phyloP scores from a whole-genome alignment of 2,329 filamentous ascomycete species.

The Teratosphaeria nubilosa region DNA sequence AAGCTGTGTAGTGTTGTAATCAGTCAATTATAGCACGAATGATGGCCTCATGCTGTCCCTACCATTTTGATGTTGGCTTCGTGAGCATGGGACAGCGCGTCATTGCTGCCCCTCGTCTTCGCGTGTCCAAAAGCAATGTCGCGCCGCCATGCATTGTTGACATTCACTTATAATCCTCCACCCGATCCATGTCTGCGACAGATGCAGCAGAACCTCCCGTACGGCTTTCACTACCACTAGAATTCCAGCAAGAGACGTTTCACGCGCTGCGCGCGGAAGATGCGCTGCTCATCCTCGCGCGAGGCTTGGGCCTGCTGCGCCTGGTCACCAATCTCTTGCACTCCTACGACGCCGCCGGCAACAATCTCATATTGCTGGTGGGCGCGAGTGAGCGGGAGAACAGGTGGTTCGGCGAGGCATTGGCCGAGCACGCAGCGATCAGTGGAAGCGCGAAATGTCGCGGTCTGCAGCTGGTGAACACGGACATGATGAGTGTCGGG shows the following conservation, averaged over 20 bases:
- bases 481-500: constrained; percentile 79
- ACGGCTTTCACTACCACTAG: constrained; percentile 70
- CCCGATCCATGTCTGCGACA: not conserved
- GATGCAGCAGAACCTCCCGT: constrained; percentile 41
- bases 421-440: constrained; percentile 90
- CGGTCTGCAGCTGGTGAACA: constrained; percentile 86
- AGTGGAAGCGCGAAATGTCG: constrained; percentile 73
- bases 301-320: constrained; percentile 82
- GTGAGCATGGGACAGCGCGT: constrained; percentile 1
- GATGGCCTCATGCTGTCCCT: not conserved
- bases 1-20: not conserved
- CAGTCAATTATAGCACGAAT: not conserved
- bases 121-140: not conserved
- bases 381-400: constrained; percentile 90
- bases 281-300: constrained; percentile 84
- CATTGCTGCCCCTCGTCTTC: not conserved
- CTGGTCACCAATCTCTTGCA: constrained; percentile 93
- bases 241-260: constrained; percentile 94
- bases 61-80: not conserved
- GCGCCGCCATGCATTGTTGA: not conserved
- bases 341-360: constrained; percentile 90
- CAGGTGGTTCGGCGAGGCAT: constrained; percentile 89
- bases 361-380: constrained; percentile 81
- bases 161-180: not conserved
- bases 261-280: constrained; percentile 81